Percentiles rank a stretch among this genome's conserved stretches.
These are phyloP conservation scores for Luffa aegyptiaca DNA, from an alignment of 306 rosid genomes.

Conservation along the genomic window DNA sequence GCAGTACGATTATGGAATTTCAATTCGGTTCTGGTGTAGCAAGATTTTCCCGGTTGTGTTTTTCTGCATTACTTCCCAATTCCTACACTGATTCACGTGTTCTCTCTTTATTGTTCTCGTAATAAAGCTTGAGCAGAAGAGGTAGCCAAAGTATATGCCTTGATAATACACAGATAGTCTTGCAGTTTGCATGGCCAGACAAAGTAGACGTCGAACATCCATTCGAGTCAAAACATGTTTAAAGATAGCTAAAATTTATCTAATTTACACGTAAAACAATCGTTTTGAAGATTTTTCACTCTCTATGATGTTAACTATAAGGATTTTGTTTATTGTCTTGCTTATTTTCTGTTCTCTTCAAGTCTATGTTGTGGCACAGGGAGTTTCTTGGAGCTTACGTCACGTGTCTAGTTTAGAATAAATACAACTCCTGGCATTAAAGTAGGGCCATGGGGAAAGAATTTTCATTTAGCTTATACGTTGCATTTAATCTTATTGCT, in stretches of 20 bases:
- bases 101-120: not conserved
- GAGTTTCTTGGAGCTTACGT: not conserved
- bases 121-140: not conserved
- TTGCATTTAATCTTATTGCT: conserved; percentile 23
- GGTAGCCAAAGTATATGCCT: not conserved
- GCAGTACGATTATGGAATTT: not conserved
- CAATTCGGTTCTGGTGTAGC: not conserved
- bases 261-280: not conserved
- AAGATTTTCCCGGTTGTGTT: not conserved
- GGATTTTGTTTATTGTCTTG: not conserved
- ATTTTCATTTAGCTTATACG: conserved; percentile 6
- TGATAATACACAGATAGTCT: not conserved
- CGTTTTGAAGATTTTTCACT: not conserved
- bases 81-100: not conserved
- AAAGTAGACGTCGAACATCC: not conserved
- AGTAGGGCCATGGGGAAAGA: not conserved
- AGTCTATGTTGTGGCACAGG: not conserved
- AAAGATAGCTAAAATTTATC: not conserved
- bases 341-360: not conserved
- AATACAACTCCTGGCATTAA: not conserved
- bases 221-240: not conserved
- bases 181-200: not conserved
- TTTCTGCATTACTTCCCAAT: not conserved
- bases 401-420: not conserved
- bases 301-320: not conserved